Base-by-base conservation (phyloP, 768 basidiomycete genomes). In the Flagelloscypha sp. region DNA sequence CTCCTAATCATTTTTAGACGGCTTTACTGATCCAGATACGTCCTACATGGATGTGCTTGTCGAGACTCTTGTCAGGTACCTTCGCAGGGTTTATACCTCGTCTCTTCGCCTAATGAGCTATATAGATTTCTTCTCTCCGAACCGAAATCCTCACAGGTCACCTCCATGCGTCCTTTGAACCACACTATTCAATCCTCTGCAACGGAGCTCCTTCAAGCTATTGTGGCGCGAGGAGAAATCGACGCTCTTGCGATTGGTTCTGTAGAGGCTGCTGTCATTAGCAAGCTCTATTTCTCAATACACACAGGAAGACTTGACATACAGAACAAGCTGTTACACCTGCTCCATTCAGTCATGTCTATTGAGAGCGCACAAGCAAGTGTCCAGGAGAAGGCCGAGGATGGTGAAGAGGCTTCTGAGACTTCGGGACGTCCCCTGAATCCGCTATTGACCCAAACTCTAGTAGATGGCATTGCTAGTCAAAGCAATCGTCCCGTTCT, bases 301-400 rank as follows among this genome's bases (percentile, higher is more conserved):
- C 84, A 93, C 50, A 60, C 64, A 15, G 62, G 58, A 24, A 70
- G 79, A 23, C 71, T 90, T 25, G 85, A 94, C 48, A 65, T 92
- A 10, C 95, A 98, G 62, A 92, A 87, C 66, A 94, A 92, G 53
- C 72, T 94, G 32, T 71, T 98, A 3, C 89, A 92, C 51, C 74
- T 94, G 9, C 71, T 98, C 1, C 93, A 97, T 51, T 82, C 86
- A 0, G 62, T 90, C 21, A 77, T 92, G 27, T 80, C 84, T 3
- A 76, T 76, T 1, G 76, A 77, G 4, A 70, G 64, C 1, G 43
- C 65, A 24, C 41, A 36, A 17, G 32, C 24, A 16, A 23, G 27
- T 19, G 30, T 16, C 7, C 24, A 24, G 23, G 24, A 23, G 8
- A 35, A 35, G 19, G 24, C 20, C 8, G 13, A 15, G 4, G 15